These are phyloP conservation scores for Leccinum sublutescens DNA, from an alignment of 768 basidiomycete species.

Conservation along the genomic window DNA sequence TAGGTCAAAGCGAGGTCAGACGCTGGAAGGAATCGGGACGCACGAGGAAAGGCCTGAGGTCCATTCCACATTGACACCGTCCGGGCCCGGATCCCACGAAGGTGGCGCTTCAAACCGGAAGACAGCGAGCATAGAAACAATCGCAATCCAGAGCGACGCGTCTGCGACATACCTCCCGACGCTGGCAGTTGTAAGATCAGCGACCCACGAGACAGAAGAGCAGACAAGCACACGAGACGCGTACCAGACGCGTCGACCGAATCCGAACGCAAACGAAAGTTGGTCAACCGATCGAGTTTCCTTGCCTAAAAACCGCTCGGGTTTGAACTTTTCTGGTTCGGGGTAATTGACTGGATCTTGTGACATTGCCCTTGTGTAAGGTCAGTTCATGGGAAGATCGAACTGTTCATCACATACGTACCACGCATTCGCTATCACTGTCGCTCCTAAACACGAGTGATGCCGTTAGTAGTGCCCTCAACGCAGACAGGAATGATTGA, in stretches of 20 bases:
- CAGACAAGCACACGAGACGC: neutral
- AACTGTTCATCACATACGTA: neutral
- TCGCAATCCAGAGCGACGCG: constrained; percentile 33
- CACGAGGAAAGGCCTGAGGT: constrained; percentile 19
- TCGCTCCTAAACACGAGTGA: constrained; percentile 16
- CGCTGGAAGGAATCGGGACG: constrained; percentile 1
- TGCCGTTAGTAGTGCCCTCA: neutral
- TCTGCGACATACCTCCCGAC: constrained; percentile 45
- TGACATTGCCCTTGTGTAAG: constrained; percentile 30
- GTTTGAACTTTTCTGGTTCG: constrained; percentile 38
- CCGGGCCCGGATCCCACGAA: constrained; percentile 19
- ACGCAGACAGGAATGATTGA: constrained; percentile 13
- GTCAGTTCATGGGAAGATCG: neutral
- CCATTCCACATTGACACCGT: constrained; percentile 22
- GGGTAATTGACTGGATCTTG: constrained; percentile 38
- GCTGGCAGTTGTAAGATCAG: constrained; percentile 21
- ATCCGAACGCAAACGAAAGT: constrained; percentile 27
- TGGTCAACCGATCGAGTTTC: constrained; percentile 4
- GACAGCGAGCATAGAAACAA: constrained; percentile 21
- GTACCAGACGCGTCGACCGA: constrained; percentile 43
- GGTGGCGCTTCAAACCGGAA: constrained; percentile 15
- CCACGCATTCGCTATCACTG: constrained; percentile 21
- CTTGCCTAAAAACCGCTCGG: constrained; percentile 33
- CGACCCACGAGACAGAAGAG: neutral
- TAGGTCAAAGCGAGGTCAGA: neutral